phyloP scores from a whole-genome alignment of 2,329 filamentous ascomycete species.

The Nemania bipapillata region DNA sequence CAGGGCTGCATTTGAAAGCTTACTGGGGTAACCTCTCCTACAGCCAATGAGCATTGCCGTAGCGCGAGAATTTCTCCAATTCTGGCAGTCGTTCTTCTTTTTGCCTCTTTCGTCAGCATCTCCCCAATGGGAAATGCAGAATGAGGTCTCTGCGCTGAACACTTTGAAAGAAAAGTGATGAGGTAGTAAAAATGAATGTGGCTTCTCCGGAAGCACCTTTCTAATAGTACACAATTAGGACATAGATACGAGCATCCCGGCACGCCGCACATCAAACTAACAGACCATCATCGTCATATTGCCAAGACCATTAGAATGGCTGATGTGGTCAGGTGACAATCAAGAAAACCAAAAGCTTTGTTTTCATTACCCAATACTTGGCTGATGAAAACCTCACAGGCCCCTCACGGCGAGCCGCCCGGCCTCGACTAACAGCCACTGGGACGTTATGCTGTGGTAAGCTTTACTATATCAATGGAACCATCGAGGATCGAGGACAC shows the following conservation, averaged over 20 bases:
- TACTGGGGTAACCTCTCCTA: not conserved
- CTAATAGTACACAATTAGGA: no score
- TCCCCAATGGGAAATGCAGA: slow-evolving; percentile 4
- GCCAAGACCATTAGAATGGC: slow-evolving; percentile 35
- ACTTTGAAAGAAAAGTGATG: not conserved
- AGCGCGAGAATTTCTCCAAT: slow-evolving; percentile 28
- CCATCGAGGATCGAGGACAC: slow-evolving; percentile 4
- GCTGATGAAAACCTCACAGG: slow-evolving; percentile 45
- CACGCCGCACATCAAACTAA: slow-evolving; percentile 5
- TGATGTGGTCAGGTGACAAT: slow-evolving; percentile 53
- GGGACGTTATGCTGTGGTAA: slow-evolving; percentile 33
- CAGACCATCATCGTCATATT: no score
- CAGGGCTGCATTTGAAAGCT: slow-evolving; percentile 31
- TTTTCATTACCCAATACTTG: slow-evolving; percentile 63
- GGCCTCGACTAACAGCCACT: slow-evolving; percentile 29
- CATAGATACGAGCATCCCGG: no score
- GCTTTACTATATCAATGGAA: slow-evolving; percentile 39
- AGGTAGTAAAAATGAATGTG: not conserved
- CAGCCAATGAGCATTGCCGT: slow-evolving; percentile 30
- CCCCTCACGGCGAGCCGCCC: slow-evolving; percentile 32
- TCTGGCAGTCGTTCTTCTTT: slow-evolving; percentile 28
- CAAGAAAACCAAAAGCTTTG: slow-evolving; percentile 54
- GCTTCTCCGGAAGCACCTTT: not conserved
- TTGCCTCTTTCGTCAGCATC: slow-evolving; percentile 32
- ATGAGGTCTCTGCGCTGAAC: no score